These are phyloP conservation scores for Calonectria honghensis DNA, from an alignment of 2,329 filamentous ascomycete genomes.

Conservation along the genomic window DNA sequence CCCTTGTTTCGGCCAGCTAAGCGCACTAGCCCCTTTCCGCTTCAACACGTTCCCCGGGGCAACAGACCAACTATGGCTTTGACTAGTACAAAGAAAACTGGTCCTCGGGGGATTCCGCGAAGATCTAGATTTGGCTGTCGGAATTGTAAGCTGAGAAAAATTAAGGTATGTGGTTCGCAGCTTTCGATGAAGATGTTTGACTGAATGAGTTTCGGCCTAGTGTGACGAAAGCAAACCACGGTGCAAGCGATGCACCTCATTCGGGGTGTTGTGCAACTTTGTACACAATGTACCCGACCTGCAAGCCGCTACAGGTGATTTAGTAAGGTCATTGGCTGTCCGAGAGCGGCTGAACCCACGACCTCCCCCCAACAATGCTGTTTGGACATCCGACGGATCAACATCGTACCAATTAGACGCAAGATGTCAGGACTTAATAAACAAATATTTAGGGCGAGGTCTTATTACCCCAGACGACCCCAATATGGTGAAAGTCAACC, in stretches of 20 bases:
- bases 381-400: conserved; percentile 60
- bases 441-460: conserved; percentile 62
- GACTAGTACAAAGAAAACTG: neutral
- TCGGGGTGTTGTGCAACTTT: conserved; percentile 68
- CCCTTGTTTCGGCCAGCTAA: neutral
- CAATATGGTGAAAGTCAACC: conserved; percentile 62
- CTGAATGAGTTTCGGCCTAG: conserved; percentile 51
- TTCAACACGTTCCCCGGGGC: no score
- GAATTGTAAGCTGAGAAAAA: conserved; percentile 70
- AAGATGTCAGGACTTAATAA: conserved; percentile 65
- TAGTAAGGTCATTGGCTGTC: conserved; percentile 44
- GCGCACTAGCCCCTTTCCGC: neutral
- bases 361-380: conserved; percentile 52
- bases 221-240: conserved; percentile 68
- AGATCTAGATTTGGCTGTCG: conserved; percentile 69
- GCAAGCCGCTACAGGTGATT: conserved; percentile 57
- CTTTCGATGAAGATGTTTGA: neutral
- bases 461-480: conserved; percentile 61
- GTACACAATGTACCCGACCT: conserved; percentile 60
- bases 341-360: conserved; percentile 48
- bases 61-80: conserved; percentile 31
- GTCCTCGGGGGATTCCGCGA: conserved; percentile 26
- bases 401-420: conserved; percentile 60
- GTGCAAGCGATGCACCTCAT: conserved; percentile 65
- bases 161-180: conserved; percentile 63